Base-by-base conservation (phyloP, 1,139 yeast genomes). In the Candida freyschussii region DNA sequence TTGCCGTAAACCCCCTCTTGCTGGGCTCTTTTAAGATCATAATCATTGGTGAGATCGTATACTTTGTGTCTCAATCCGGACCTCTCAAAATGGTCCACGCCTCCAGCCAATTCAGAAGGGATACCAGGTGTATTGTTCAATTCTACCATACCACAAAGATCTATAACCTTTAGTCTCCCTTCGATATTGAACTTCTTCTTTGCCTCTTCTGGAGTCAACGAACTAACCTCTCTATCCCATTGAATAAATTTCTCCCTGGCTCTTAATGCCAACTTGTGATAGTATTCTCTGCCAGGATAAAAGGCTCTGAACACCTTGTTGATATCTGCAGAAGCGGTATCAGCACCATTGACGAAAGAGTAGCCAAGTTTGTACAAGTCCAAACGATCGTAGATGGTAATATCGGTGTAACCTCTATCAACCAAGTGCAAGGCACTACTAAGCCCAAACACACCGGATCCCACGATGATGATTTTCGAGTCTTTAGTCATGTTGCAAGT, bases 391-490 rank as follows among this genome's bases (percentile, higher is more conserved):
- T 56, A 55, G 3, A 64, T 47, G 4, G 59, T 53, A 32, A 65
- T 50, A 26, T 58, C 36, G 13, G 17, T 16, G 24, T 50, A 55
- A 0, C 60, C 61, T 6, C 20, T 36, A 27, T 45, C 30, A 3
- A 57, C 53, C n/a, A 68, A 49, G 26, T 63, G 54, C 12, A 57
- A 48, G 2, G 72, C 72, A 4, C 66, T 52, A 6, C 70, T 62
- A 8, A 67, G 53, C 2, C 75, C 74, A 55, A 67, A 67, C 7
- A 63, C 68, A n/a, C 73, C 74, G 4, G 69, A 60, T 2, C 75
- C 75, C 18, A 69, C 52, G 11, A 68, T 57, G 23, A 62, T 51
- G 27, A 39, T 37, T 32, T 31, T 34, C 18, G 20, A 15, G 20
- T 15, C 19, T 17, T 25, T 25, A n/a, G n/a, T n/a, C n/a, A n/a